phyloP scores from a whole-genome alignment of 192 early-diverging fungal genomes.

The Backusella macrospora region DNA sequence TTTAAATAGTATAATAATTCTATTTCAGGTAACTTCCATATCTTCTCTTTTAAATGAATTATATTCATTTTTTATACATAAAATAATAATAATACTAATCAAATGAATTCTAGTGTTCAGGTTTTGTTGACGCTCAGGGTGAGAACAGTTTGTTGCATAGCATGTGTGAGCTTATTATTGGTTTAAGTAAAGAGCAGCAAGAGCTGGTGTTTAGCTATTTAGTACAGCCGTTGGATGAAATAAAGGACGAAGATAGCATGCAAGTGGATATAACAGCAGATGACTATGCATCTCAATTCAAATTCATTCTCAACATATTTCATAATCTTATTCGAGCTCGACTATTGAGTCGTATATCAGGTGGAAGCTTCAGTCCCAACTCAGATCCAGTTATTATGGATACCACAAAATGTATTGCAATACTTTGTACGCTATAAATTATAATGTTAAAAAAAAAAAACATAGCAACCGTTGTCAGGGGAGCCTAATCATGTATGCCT shows the following conservation, averaged over 20 bases:
- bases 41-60: not conserved
- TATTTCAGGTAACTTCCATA: conserved; percentile 19
- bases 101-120: not conserved
- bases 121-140: not conserved
- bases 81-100: not conserved
- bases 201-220: not conserved
- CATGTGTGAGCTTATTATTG: conserved; percentile 15
- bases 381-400: conserved; percentile 31
- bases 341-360: not conserved
- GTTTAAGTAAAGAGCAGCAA: not conserved
- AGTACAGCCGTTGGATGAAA: not conserved
- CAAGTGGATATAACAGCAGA: not conserved
- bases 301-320: not conserved
- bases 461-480: conserved; percentile 17
- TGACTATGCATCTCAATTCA: conserved; percentile 8
- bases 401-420: conserved; percentile 34
- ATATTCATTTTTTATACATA: not conserved
- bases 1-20: conserved; percentile 10
- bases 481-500: not conserved
- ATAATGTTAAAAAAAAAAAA: not conserved
- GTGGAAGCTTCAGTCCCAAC: conserved; percentile 26
- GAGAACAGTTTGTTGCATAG: not conserved
- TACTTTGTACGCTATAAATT: conserved; percentile 28
- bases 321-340: conserved; percentile 8
- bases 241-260: not conserved